Evolutionary conservation across 306 rosid species (phyloP).

Genomic region (Clitoria ternatea): DNA sequence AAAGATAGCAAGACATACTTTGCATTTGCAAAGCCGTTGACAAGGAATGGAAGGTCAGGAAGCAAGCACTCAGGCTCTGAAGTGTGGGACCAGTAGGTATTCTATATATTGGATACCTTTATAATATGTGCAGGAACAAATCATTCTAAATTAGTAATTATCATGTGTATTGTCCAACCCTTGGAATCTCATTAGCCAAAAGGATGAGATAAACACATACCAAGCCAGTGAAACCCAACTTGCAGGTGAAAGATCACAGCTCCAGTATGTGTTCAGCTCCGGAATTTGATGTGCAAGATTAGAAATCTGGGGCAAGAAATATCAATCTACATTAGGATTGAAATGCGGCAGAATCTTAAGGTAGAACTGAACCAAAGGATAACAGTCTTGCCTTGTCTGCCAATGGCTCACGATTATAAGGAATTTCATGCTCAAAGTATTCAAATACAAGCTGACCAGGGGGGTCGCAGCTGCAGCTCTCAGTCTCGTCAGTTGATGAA

Average conservation of each 20-base stretch:
- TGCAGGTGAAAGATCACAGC: constrained; percentile 70
- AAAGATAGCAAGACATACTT: constrained; percentile 34
- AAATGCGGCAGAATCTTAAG: background rate
- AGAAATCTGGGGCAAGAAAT: constrained; percentile 44
- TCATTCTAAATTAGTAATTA: background rate
- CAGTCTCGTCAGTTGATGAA: constrained; percentile 64
- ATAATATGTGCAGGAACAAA: background rate
- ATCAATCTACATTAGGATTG: constrained; percentile 15
- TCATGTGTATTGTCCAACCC: background rate
- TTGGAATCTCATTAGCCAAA: background rate
- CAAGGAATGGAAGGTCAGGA: constrained; percentile 65
- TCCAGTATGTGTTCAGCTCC: constrained; percentile 49
- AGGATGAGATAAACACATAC: constrained; percentile 33
- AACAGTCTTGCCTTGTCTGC: constrained; percentile 59
- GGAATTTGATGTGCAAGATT: constrained; percentile 61
- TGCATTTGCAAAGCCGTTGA: constrained; percentile 43
- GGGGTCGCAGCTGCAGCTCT: constrained; percentile 44
- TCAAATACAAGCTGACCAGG: constrained; percentile 51
- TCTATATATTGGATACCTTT: constrained; percentile 87
- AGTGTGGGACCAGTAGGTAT: constrained; percentile 80
- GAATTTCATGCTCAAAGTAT: constrained; percentile 65
- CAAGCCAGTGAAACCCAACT: constrained; percentile 86
- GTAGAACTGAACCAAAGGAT: constrained; percentile 10
- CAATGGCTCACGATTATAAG: constrained; percentile 71
- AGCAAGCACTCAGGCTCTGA: constrained; percentile 66